These are phyloP conservation scores for Hygrophorus russula DNA, from an alignment of 768 basidiomycete species.

Conservation along the genomic window DNA sequence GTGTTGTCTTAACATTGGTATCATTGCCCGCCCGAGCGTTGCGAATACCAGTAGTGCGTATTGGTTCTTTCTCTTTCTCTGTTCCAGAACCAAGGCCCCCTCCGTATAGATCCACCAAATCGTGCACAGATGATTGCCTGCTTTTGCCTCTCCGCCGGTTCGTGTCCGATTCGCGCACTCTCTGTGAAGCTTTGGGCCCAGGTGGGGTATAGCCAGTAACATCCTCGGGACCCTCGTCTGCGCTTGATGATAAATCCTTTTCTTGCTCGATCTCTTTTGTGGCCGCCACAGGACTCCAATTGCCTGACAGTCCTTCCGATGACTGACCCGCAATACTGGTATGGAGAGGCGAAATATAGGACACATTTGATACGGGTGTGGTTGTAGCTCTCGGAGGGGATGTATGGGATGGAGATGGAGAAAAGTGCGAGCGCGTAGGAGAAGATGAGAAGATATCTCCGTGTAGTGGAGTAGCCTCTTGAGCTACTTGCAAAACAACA, in stretches of 20 bases:
- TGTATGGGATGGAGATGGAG: conserved; percentile 4
- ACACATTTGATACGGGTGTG: too few species aligned
- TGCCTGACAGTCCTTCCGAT: conserved; percentile 23
- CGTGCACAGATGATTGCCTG: conserved; percentile 75
- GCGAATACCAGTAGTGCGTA: conserved; percentile 1
- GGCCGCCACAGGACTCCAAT: conserved; percentile 33
- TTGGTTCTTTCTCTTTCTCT: conserved; percentile 27
- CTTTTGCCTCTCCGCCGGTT: conserved; percentile 28
- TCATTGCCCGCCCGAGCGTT: not conserved
- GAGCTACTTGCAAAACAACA: conserved; percentile 4
- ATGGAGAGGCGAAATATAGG: not conserved
- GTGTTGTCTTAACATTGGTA: not conserved
- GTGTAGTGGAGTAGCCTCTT: conserved; percentile 27
- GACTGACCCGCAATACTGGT: not conserved
- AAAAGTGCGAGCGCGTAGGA: conserved; percentile 8
- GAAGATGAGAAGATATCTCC: conserved; percentile 15
- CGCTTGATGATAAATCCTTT: conserved; percentile 42
- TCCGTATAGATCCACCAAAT: conserved; percentile 71
- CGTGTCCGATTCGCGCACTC: conserved; percentile 16
- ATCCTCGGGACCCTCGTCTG: conserved; percentile 47
- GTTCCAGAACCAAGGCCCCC: conserved; percentile 28
- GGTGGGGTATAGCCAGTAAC: conserved; percentile 18
- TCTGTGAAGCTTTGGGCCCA: conserved; percentile 10
- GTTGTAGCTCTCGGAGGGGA: not conserved
- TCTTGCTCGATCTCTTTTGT: conserved; percentile 17